phyloP scores from a whole-genome alignment of 1,139 yeast species.

The Casaregolazyma lundiana region DNA sequence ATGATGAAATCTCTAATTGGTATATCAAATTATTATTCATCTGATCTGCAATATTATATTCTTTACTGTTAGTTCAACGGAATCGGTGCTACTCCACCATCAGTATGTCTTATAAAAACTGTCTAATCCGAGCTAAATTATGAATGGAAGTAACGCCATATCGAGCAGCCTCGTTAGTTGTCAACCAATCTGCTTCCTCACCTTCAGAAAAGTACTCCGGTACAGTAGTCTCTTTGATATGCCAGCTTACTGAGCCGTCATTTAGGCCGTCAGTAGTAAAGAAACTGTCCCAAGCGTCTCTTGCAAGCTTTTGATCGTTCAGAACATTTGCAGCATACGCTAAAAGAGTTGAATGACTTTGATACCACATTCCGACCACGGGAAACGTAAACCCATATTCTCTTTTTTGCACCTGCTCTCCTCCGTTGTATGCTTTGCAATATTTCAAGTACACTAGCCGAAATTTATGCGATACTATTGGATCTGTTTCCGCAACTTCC shows the following conservation, averaged over 20 bases:
- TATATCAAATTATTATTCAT: too few relatives aligned
- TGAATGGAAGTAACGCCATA: slow-evolving; percentile 17
- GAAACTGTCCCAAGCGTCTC: slow-evolving; percentile 17
- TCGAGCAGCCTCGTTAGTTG: slow-evolving; percentile 18
- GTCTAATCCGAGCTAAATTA: slow-evolving; percentile 10
- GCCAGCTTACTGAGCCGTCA: not conserved
- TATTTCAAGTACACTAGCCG: too few relatives aligned
- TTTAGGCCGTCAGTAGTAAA: slow-evolving; percentile 16
- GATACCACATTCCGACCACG: too few relatives aligned
- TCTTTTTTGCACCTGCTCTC: too few relatives aligned
- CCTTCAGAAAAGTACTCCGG: slow-evolving; percentile 10
- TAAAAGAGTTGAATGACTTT: too few relatives aligned
- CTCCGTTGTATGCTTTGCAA: too few relatives aligned
- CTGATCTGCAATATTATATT: too few relatives aligned
- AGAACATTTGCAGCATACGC: slow-evolving; percentile 16
- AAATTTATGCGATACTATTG: too few relatives aligned
- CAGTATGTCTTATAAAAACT: not conserved
- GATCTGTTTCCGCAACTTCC: too few relatives aligned
- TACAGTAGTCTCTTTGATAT: not conserved
- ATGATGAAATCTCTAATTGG: too few relatives aligned
- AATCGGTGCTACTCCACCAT: not conserved
- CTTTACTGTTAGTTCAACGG: too few relatives aligned
- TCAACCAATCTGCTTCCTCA: slow-evolving; percentile 15
- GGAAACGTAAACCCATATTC: too few relatives aligned
- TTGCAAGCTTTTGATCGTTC: slow-evolving; percentile 8